Base-by-base conservation (phyloP, 2,329 filamentous ascomycete genomes). In the Penicillium griseofulvum region DNA sequence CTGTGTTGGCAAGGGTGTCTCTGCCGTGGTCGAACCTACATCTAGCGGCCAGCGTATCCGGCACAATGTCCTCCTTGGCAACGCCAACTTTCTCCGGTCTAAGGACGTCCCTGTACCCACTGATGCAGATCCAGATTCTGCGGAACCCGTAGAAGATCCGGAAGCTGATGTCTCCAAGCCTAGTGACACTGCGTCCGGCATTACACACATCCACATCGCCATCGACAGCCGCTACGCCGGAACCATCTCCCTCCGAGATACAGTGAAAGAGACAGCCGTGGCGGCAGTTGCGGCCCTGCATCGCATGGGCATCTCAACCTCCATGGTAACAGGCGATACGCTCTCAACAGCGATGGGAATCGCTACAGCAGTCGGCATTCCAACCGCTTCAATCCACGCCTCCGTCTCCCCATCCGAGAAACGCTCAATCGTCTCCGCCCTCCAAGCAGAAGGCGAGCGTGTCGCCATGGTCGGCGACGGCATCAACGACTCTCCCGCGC, bases 391-490 rank as follows among this genome's bases (percentile, higher is more conserved):
- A 59, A 90, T 97, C 36, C 88, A 87, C 68, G 91, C 94, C 12
- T 89, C 90, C n/a, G 89, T 93, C 45, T 91, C 89, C 4, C 94
- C 94, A 0, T 87, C 91, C 60, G 89, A 96, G 76, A 99, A 99
- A 72, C 92, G 95, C 71, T 80, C 83, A 28, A 95, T 97, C 63
- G 82, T 99, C 65, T 83, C 85, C 47, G 78, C 87, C 51, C 82
- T 97, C 17, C 91, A 97, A 75, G 78, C 81, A 0, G 74, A 80
- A 48, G 91, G 91, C 57, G 84, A 91, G 65, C 80, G 88, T 47
- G 90, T 97, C 26, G 94, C 90, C 63, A 99, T 99, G 94, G 92
- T 97, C 14, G 92, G 94, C 49, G 94, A 99, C 72, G 94, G 94
- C 39, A 97, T 99, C 82, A 99, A 99, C 74, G 94, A 99, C 77